Base-by-base conservation (phyloP, 768 basidiomycete genomes). In the Macrolepiota albuminosa region DNA sequence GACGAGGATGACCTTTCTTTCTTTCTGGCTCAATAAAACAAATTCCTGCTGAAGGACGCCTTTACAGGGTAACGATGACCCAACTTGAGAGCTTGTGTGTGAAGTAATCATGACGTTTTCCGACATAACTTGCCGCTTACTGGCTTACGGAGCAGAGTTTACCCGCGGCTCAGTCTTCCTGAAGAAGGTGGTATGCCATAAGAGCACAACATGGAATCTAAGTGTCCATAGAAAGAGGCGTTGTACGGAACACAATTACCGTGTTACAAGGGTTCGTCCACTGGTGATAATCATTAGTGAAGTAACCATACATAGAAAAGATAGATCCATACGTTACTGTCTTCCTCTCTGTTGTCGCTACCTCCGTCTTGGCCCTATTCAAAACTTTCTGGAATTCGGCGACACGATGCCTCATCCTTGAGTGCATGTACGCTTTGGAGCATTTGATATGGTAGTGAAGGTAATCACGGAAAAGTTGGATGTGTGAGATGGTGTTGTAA, bases 371-470 rank as follows among this genome's bases (percentile, higher is more conserved):
- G 8, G 97, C 95, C 54, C 97, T 80, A 70, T 98, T 98, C 69
- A 99, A 75, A 54, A 99, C 87, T 73, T 94, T 94, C 75, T 93
- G 91, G 80, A 99, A 98, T 73, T 97, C 93, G 1, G 90, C 84
- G 13, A 97, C 97, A 10, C 97, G 86, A 66, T 89, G 82, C 61
- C 97, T 82, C 94, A 98, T 95, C 48, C 97, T 82, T 3, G 93
- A 95, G 75, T 98, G 96, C 93, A 99, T 96, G 76, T 99, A 98
- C 0, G 96, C 97, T 73, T 98, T 98, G 55, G 89, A 95, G 71
- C 94, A 95, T 69, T 96, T 98, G 82, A 99, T 97, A 71, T 98
- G 96, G 74, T 98, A 98, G 75, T 99, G 97, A n/a, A 99, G 80
- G 70, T 98, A 98, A 73, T 98, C 94, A 58, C 97, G 85, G 89